These are phyloP conservation scores for Mychonastes homosphaera DNA, from an alignment of 139 green algal species.

Conservation along the genomic window DNA sequence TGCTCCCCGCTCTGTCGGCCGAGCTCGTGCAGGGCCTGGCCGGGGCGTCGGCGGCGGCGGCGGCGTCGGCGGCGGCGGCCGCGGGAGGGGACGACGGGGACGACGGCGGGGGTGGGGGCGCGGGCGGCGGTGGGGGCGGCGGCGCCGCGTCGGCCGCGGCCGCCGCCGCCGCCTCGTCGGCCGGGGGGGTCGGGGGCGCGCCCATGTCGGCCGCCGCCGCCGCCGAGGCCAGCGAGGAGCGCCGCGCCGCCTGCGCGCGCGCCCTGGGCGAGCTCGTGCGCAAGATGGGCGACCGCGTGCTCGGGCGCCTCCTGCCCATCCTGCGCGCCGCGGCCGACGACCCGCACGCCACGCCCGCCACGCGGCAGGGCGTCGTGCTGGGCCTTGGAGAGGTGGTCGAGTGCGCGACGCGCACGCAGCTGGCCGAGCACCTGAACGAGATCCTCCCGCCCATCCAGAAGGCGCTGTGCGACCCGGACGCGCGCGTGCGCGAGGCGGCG, in stretches of 20 bases:
- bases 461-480: slow-evolving; percentile 72
- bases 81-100: no score
- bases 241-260: slow-evolving; percentile 44
- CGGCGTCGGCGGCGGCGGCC: no score
- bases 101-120: slow-evolving; percentile 18
- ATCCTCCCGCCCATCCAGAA: slow-evolving; percentile 68
- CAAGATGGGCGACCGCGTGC: slow-evolving; percentile 93
- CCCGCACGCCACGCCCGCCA: slow-evolving; percentile 25
- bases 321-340: slow-evolving; percentile 36
- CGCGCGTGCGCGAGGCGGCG: slow-evolving; percentile 60
- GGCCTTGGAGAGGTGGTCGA: slow-evolving; percentile 48
- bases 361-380: not conserved
- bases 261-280: slow-evolving; percentile 90
- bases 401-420: slow-evolving; percentile 62
- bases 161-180: no score
- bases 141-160: no score
- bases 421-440: slow-evolving; percentile 68
- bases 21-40: slow-evolving; percentile 67
- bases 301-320: slow-evolving; percentile 83
- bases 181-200: not conserved
- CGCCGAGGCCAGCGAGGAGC: no score
- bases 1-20: slow-evolving; percentile 74
- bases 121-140: no score
- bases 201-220: not conserved
- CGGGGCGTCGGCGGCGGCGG: slow-evolving; percentile 25